phyloP scores from a whole-genome alignment of 2,329 filamentous ascomycete genomes.

The Claviceps pazoutovae region DNA sequence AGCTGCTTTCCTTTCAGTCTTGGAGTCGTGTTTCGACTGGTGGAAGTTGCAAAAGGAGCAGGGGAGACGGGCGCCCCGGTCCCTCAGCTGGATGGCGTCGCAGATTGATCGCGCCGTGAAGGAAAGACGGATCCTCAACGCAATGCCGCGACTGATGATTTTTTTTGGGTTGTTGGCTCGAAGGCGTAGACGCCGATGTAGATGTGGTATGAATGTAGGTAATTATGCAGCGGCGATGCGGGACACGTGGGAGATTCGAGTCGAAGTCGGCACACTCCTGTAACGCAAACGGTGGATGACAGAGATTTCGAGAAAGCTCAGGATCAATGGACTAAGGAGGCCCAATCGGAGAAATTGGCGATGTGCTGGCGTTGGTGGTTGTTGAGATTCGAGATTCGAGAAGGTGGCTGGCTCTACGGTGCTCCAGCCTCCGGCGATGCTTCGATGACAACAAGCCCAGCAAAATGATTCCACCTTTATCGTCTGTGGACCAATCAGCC shows the following conservation, averaged over 20 bases:
- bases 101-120: not conserved
- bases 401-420: not conserved
- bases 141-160: not conserved
- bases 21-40: not conserved
- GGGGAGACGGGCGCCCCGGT: not conserved
- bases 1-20: not conserved
- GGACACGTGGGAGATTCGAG: conserved; percentile 9
- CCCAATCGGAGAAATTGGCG: not conserved
- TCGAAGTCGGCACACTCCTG: conserved; percentile 4
- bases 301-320: not conserved
- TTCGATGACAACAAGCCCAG: not conserved
- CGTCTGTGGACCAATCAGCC: not conserved
- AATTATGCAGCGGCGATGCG: not conserved
- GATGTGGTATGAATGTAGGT: not conserved
- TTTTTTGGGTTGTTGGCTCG: not conserved
- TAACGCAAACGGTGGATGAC: not conserved
- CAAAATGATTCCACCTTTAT: not conserved
- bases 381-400: not conserved
- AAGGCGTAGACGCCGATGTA: not conserved
- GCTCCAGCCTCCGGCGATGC: not conserved
- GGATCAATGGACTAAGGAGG: not conserved
- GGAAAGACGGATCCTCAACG: no score
- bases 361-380: not conserved
- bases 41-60: not conserved
- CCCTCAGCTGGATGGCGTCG: not conserved